Base-by-base conservation (phyloP, 2,329 filamentous ascomycete species). In the Arachnomyces sp. region DNA sequence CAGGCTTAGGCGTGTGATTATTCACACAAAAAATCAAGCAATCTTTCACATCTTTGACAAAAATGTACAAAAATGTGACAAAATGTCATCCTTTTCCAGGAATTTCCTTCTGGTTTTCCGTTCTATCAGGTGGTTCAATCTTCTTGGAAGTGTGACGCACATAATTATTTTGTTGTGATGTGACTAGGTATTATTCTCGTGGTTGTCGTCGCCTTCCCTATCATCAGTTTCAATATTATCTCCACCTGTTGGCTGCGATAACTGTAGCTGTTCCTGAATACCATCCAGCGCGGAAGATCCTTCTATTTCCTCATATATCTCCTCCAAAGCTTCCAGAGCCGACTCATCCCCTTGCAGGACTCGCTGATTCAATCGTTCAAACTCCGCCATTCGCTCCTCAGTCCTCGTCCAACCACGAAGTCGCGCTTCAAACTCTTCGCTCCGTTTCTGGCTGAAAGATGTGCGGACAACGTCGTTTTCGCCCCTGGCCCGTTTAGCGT, bases 401-500 rank as follows among this genome's bases (percentile, higher is more conserved):
- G 56, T 63, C 14, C 55, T 55, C n/a, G 55, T 56, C 60, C 63
- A 66, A 17, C 56, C 62, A 8, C 51, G 50, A 32, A 65, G 43
- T 30, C 52, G 55, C 14, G 56, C 57, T 16, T 56, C 52, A 15
- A 61, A 40, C 43, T 54, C 57, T 34, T 57, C 52, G 7, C 51
- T 51, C 7, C 66, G 54, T 30, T 53, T 59, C 14, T 53, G 47
- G 8, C 74, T 73, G 54, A 75, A 72, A 3, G 81, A 69, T 0
- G 80, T 83, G 17, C 62, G 61, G n/a, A 85, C 79, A 12, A 75
- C 63, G 53, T 86, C 83, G 13, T 59, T 68, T 57, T 86, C 80
- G 6, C 80, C 80, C 49, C 71, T 78, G 18, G 70, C 69, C 36
- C 70, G 71, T 59, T 87, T 87, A 38, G 82, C 60, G 9, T 73